These are phyloP conservation scores for Cinnamomum micranthum DNA, from an alignment of 164 flowering plant species.

Conservation along the genomic window DNA sequence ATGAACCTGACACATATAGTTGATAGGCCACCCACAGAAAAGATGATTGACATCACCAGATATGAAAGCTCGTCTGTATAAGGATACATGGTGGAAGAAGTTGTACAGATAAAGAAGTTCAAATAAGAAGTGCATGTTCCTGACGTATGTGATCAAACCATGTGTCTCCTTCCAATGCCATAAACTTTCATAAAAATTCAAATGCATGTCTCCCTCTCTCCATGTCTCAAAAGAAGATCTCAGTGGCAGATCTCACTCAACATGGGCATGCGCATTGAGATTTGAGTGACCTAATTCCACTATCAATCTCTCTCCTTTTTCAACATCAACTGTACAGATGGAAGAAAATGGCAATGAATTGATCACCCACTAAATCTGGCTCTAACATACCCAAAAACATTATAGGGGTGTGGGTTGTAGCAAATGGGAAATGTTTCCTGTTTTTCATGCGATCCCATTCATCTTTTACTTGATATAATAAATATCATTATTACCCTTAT, in stretches of 20 bases:
- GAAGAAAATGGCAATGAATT: not conserved
- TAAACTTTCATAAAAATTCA: too few relatives aligned
- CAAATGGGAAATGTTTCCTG: not conserved
- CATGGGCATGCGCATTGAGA: not conserved
- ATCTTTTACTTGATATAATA: not conserved
- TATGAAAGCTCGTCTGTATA: too few relatives aligned
- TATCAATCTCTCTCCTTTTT: not conserved
- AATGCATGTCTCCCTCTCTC: too few relatives aligned
- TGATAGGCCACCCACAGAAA: too few relatives aligned
- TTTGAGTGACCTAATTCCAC: not conserved
- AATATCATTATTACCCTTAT: not conserved
- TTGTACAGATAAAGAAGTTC: too few relatives aligned
- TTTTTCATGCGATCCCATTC: not conserved
- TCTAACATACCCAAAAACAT: not conserved
- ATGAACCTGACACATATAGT: too few relatives aligned
- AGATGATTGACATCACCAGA: too few relatives aligned
- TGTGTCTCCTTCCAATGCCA: too few relatives aligned
- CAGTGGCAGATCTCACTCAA: not conserved
- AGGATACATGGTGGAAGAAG: too few relatives aligned
- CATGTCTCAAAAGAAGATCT: not conserved
- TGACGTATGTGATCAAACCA: too few relatives aligned
- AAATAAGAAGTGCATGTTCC: too few relatives aligned
- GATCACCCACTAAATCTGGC: not conserved
- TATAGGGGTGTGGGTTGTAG: not conserved
- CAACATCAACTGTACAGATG: not conserved